Evolutionary conservation across 23 red algal species (phyloP).

Genomic region (Gracilaria domingensis): DNA sequence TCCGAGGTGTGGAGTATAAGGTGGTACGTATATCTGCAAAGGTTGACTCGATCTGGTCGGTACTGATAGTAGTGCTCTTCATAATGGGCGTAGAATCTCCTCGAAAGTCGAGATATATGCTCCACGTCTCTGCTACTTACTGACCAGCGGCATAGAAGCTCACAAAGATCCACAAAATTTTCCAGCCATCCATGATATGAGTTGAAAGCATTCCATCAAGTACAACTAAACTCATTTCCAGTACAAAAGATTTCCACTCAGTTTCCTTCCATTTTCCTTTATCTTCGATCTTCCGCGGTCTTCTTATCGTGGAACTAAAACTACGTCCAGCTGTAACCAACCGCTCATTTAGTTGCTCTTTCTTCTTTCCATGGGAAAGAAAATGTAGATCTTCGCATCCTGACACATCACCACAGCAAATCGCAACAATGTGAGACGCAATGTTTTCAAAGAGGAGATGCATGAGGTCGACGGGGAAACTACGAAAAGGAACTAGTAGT

Average conservation of each 20-base stretch:
- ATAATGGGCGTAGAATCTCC: neutral
- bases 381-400: neutral
- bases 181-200: neutral
- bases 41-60: neutral
- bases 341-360: neutral
- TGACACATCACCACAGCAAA: neutral
- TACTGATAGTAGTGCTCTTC: neutral
- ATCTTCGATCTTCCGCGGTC: neutral
- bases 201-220: neutral
- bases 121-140: neutral
- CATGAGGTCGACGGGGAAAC: conserved; percentile 22
- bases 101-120: neutral
- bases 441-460: conserved; percentile 29
- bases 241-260: conserved; percentile 36
- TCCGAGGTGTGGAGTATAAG: neutral
- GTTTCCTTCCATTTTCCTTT: neutral
- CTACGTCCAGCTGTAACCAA: neutral
- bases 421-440: neutral
- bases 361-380: neutral
- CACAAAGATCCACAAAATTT: neutral
- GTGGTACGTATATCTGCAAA: conserved; percentile 20
- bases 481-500: neutral
- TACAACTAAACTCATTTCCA: neutral
- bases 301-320: neutral
- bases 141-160: neutral